Percentiles rank a stretch among this genome's conserved stretches.
These are phyloP conservation scores for Zygosaccharomyces pseudobailii DNA, from an alignment of 1,139 yeast genomes.

Conservation along the genomic window DNA sequence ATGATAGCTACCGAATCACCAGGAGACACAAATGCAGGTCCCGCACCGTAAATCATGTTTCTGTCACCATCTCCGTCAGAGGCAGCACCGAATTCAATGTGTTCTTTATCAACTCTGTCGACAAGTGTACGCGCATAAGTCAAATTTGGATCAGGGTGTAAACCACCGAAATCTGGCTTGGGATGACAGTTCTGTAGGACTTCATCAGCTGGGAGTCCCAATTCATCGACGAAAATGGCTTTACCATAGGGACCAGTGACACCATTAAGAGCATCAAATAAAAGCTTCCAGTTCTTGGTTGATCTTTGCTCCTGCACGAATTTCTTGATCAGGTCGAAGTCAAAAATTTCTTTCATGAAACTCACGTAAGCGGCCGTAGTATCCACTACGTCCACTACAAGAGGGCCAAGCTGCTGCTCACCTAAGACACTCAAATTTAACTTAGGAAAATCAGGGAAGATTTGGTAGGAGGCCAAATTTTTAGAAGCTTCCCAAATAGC, in stretches of 20 bases:
- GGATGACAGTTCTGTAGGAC: constrained; percentile 78
- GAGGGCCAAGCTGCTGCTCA: constrained; percentile 41
- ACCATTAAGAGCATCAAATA: constrained; percentile 91
- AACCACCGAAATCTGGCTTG: constrained; percentile 88
- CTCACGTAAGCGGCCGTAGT: constrained; percentile 72
- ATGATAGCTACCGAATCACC: constrained; percentile 98
- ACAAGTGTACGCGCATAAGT: constrained; percentile 91
- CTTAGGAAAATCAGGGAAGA: constrained; percentile 47
- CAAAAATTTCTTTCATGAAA: constrained; percentile 82
- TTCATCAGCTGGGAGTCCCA: constrained; percentile 60
- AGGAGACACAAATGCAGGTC: constrained; percentile 89
- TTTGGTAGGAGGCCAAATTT: constrained; percentile 55
- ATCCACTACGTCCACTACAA: constrained; percentile 77
- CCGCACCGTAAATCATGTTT: constrained; percentile 96
- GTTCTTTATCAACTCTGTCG: constrained; percentile 70
- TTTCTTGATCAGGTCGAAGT: constrained; percentile 71
- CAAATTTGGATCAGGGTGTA: constrained; percentile 96
- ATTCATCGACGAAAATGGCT: constrained; percentile 76
- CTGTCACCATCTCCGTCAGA: constrained; percentile 99
- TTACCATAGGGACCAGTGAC: constrained; percentile 96
- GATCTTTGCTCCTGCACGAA: constrained; percentile 52
- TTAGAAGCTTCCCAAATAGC: constrained; percentile 72
- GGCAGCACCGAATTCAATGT: constrained; percentile 94
- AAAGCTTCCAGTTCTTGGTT: constrained; percentile 56
- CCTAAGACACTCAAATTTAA: constrained; percentile 65